phyloP scores from a whole-genome alignment of 2,329 filamentous ascomycete species.

The Fonsecaea erecta region DNA sequence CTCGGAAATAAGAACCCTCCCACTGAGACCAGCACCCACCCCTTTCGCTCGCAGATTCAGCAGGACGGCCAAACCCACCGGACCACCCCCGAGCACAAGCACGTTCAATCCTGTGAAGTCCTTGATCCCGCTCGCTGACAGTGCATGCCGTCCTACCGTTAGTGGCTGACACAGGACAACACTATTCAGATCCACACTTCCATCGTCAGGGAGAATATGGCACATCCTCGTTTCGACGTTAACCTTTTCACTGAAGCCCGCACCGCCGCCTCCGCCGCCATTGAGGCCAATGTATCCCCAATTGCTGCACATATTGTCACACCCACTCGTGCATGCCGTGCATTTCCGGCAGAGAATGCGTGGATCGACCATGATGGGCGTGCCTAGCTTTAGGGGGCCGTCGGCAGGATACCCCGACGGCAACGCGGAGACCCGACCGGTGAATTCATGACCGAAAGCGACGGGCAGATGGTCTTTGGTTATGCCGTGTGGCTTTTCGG shows the following conservation, averaged over 20 bases:
- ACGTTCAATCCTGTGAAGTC: constrained; percentile 49
- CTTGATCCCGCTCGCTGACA: constrained; percentile 51
- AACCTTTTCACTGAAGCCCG: constrained; percentile 53
- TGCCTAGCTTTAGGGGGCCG: constrained; percentile 47
- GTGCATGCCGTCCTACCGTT: constrained; percentile 60
- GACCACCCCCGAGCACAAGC: constrained; percentile 59
- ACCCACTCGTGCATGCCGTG: constrained; percentile 53
- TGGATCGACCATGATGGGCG: constrained; percentile 56
- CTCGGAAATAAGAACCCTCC: constrained; percentile 57
- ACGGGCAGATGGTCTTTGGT: constrained; percentile 56
- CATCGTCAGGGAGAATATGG: constrained; percentile 54
- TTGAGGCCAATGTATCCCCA: constrained; percentile 53
- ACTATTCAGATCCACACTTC: constrained; percentile 53
- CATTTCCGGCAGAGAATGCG: constrained; percentile 60
- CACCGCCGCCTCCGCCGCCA: constrained; percentile 54
- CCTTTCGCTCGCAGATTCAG: constrained; percentile 51
- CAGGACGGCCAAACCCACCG: constrained; percentile 58
- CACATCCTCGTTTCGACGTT: constrained; percentile 52
- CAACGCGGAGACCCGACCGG: constrained; percentile 49
- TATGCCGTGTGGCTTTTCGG: constrained; percentile 55
- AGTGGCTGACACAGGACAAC: constrained; percentile 56
- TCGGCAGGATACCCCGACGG: constrained; percentile 8
- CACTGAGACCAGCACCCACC: constrained; percentile 1
- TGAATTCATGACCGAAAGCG: constrained; percentile 60
- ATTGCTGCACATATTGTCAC: constrained; percentile 58